Evolutionary conservation across 768 basidiomycete species (phyloP), one percentile per base, ranked within the genome.

Genomic region (Psilocybe subaeruginosa): DNA sequence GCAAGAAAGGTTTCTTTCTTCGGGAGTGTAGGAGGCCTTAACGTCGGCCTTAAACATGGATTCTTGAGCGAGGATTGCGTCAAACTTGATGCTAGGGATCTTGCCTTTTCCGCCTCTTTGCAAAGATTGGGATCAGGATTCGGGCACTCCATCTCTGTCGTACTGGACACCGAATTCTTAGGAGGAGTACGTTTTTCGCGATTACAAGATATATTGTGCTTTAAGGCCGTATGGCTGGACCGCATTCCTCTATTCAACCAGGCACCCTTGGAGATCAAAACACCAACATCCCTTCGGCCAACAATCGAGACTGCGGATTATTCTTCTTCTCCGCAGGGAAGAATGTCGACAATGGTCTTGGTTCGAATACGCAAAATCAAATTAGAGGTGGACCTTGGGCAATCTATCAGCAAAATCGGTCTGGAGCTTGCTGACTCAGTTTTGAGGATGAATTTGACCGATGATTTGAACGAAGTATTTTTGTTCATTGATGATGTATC

Each of bases 151-250:
- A 73, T 97, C 4, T 94, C 93, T 0, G 73, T 93, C 43, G 82
- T 91, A 6, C 70, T 95, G n/a, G 93, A 94, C 70, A 95, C 95
- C 0, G 90, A 93, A 70, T 84, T 98, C 56, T 79, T 88, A 3
- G 92, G 91, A 0, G 87, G 82, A 5, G 82, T 96, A 43, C 86
- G 89, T 19, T 90, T 98, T 68, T 92, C 92, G 3, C 87, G 95
- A 11, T 75, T 97, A 30, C 95, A 96, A 73, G 95, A 97, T 70
- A 87, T 96, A 56, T 80, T 98, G 17, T 95, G 93, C 73, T 94
- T 97, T 83, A 96, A 96, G 73, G 94, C 95, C 4, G 93, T 97
- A 11, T 97, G 95, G 93, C 72, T 97, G 49, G 94, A 96, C 69
- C 87, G 87, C 39, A 92, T 96, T 29, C 92, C 93, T 0, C 76